Conservation (phyloP, 2,329 filamentous ascomycete species). For the Sphaerulina musiva region DNA sequence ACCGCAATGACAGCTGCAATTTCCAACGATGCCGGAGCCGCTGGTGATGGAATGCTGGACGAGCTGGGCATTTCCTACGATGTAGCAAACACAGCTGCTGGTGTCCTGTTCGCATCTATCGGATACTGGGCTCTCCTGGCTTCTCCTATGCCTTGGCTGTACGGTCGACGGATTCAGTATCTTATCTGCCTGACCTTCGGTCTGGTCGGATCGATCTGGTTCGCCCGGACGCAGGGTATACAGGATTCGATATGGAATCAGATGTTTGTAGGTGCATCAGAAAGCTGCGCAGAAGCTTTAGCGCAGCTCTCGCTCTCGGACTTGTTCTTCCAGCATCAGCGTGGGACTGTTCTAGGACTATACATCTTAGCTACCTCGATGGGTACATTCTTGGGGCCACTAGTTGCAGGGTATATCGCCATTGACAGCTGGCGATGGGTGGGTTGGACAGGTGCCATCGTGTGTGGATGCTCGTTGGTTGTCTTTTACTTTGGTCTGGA, state of each 20-base stretch:
- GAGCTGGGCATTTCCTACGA: constrained; percentile 49
- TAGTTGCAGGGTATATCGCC: constrained; percentile 49
- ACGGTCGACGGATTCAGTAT: constrained; percentile 51
- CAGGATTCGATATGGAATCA: constrained; percentile 50
- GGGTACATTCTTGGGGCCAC: constrained; percentile 51
- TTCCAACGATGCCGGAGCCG: constrained; percentile 51
- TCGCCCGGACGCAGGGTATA: constrained; percentile 41
- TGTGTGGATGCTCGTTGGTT: constrained; percentile 44
- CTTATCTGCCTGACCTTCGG: constrained; percentile 47
- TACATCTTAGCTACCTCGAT: constrained; percentile 52
- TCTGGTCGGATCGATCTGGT: constrained; percentile 50
- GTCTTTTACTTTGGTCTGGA: constrained; percentile 49
- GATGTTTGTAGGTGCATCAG: constrained; percentile 53
- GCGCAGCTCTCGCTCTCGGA: constrained; percentile 53
- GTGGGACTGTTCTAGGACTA: constrained; percentile 49
- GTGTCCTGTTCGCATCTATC: constrained; percentile 51
- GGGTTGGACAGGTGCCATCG: constrained; percentile 47
- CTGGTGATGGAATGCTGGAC: constrained; percentile 46
- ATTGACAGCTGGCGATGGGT: constrained; percentile 50
- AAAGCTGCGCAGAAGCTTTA: constrained; percentile 51
- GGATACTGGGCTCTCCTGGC: constrained; percentile 51
- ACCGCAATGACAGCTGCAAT: constrained; percentile 52
- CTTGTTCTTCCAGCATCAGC: constrained; percentile 53
- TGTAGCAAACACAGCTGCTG: constrained; percentile 52
- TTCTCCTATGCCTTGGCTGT: constrained; percentile 49